Conservation (phyloP, 75 land plant species). For the Ceratopteris richardii region DNA sequence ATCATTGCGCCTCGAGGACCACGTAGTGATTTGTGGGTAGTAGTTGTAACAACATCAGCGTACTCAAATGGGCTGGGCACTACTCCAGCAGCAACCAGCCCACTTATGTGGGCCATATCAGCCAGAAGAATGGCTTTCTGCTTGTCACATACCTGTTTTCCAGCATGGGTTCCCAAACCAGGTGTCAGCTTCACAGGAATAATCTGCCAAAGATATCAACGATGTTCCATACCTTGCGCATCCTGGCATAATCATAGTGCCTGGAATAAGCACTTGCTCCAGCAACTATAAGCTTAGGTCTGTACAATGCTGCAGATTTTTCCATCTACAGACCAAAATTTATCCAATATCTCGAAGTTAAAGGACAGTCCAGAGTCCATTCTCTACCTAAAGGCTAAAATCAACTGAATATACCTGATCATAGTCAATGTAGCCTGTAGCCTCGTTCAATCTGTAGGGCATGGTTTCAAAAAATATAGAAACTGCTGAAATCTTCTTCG, state of each 20-base stretch:
- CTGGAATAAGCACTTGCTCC: constrained; percentile 91
- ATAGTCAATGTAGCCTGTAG: constrained; percentile 80
- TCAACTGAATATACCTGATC: constrained; percentile 70
- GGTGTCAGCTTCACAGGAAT: too few relatives aligned
- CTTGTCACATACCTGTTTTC: constrained; percentile 31
- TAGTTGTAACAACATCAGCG: constrained; percentile 88
- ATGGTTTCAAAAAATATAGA: constrained; percentile 90
- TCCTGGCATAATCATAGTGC: constrained; percentile 72
- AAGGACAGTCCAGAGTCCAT: too few relatives aligned
- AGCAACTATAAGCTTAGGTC: constrained; percentile 78
- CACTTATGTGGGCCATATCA: constrained; percentile 42
- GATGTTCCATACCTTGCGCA: constrained; percentile 45
- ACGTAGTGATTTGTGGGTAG: constrained; percentile 94
- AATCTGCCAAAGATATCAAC: neutral
- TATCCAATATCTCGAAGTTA: too few relatives aligned
- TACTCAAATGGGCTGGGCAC: constrained; percentile 77
- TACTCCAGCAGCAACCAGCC: constrained; percentile 25
- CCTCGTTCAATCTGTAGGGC: constrained; percentile 71
- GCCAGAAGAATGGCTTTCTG: constrained; percentile 30
- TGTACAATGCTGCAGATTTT: constrained; percentile 58
- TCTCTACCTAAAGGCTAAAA: too few relatives aligned
- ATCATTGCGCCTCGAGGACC: constrained; percentile 99
- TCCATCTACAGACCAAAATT: constrained; percentile 39
- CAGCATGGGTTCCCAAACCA: neutral
- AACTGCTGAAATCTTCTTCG: constrained; percentile 83